Base-by-base conservation (phyloP, 2,329 filamentous ascomycete species). In the Ascochyta clinopodiicola region DNA sequence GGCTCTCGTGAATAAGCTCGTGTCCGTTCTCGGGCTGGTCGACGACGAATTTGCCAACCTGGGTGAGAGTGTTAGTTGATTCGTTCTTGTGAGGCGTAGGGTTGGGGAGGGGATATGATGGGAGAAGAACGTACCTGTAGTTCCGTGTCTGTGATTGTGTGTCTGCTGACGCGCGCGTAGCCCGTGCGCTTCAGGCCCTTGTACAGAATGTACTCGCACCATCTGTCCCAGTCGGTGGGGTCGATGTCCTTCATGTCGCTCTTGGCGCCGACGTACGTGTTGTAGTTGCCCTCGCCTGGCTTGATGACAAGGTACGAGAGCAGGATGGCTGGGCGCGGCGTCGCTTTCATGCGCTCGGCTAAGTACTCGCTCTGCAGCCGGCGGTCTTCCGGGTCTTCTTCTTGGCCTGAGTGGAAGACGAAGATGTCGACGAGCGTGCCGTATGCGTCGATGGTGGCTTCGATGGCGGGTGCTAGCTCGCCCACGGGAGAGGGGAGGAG, bases 161-260 rank as follows among this genome's bases (percentile, higher is more conserved):
- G 88, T 66, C 95, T 84, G 68, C 89, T 94, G 47, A 99, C 88
- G 49, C 95, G 83, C 4, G 95, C 95, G 74, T 99, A 99, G 1
- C 92, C 94, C 0, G 90, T 88, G 59, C 94, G 85, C 77, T 88
- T 88, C 59, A 99, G 78, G 12, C 88, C 88, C 81, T 97, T 97
- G 82, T 92, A 99, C 24, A 99, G 80, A 63, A 99, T 97, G 77
- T 99, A 99, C 80, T 99, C 94, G 80, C 95, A 99, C 95, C 95
- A 99, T 51, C 95, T 83, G 75, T 99, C 95, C 92, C 92, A 96
- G 74, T 99, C 95, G 3, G 82, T 88, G 0, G 88, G 85, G 70
- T 99, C 95, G 44, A 99, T 95, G 70, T 99, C 95, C 69, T 91
- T 88, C 95, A 99, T 99, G 9, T 92, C 91, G 55, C 90, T 96